Evolutionary conservation across 768 basidiomycete genomes (phyloP), one percentile per base, ranked within the genome.

Genomic region (Amanita polypyramis): DNA sequence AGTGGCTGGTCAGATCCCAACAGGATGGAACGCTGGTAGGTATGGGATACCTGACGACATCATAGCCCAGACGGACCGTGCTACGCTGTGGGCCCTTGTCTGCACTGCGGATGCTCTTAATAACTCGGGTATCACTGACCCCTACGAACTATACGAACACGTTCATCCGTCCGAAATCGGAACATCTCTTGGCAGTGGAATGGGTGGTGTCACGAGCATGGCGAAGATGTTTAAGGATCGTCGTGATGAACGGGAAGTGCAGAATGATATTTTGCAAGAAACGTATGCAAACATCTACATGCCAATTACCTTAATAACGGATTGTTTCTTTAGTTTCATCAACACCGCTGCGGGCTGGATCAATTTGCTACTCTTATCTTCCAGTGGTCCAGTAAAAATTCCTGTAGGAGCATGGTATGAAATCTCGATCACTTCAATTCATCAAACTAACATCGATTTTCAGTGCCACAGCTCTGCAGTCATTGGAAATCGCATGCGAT

Each of bases 311-410:
- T 20, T 15, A 23, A 44, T 19, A 35, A 46, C 51, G 33, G 61
- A 32, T 37, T 32, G 47, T 20, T 27, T 21, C 19, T 21, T 8
- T 54, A 94, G 91, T 27, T 99, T 98, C 76, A 99, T 99, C 73
- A 99, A 98, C 67, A 97, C 93, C 2, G 93, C 93, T 36, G 94
- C 95, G 50, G 95, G 95, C 39, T 99, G 96, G 96, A 76, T 98
- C 59, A 98, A 99, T 64, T 65, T 99, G 25, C 73, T 99, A 12
- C 75, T 99, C 2, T 69, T 99, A 65, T 99, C 96, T 0, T 95
- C 96, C 1, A 90, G 88, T 56, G 96, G 96, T 38, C 96, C 96
- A 2, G 87, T 99, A 64, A 99, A 99, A 73, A 96, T 98, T 58
- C 96, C 96, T 45, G 96, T 99, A 51, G 96, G 96, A 50, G 96